A percentile compares a stretch with the other conserved stretches of the same genome.
These are phyloP conservation scores for Phlebiopsis flavidoalba DNA, from an alignment of 768 basidiomycete genomes.

Conservation along the genomic window DNA sequence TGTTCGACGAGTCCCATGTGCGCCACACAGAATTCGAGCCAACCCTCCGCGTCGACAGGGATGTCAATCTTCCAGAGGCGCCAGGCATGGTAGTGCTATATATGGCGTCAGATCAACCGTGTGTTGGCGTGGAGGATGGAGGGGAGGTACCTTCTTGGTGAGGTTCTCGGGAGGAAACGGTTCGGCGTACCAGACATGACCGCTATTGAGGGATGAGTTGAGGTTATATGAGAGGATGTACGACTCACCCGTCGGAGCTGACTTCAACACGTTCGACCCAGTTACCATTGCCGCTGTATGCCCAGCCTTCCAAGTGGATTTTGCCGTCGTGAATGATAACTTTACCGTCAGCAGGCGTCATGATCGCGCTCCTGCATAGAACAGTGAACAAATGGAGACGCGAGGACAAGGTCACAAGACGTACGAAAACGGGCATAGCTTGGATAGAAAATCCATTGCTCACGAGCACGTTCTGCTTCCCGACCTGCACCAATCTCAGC, in stretches of 20 bases:
- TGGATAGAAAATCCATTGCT: slow-evolving; percentile 54
- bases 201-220: slow-evolving; percentile 21
- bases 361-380: slow-evolving; percentile 41
- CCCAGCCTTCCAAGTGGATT: slow-evolving; percentile 32
- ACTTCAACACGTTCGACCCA: slow-evolving; percentile 56
- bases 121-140: neutral
- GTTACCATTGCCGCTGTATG: slow-evolving; percentile 35
- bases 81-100: slow-evolving; percentile 51
- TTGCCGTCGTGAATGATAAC: slow-evolving; percentile 44
- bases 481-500: slow-evolving; percentile 28
- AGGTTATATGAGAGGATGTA: neutral
- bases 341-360: slow-evolving; percentile 38
- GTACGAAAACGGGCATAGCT: slow-evolving; percentile 54
- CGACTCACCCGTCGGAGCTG: slow-evolving; percentile 39
- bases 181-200: slow-evolving; percentile 47
- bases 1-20: slow-evolving; percentile 54
- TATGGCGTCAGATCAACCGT: neutral
- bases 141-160: slow-evolving; percentile 38
- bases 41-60: slow-evolving; percentile 50
- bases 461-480: slow-evolving; percentile 47
- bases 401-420: slow-evolving; percentile 14
- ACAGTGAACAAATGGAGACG: neutral
- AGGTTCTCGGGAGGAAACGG: slow-evolving; percentile 39
- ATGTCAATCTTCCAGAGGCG: slow-evolving; percentile 47
- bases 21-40: slow-evolving; percentile 53